A percentile compares a stretch with the other conserved stretches of the same genome.
Conservation (phyloP, 164 flowering plant genomes). For the Kalanchoe fedtschenkoi region DNA sequence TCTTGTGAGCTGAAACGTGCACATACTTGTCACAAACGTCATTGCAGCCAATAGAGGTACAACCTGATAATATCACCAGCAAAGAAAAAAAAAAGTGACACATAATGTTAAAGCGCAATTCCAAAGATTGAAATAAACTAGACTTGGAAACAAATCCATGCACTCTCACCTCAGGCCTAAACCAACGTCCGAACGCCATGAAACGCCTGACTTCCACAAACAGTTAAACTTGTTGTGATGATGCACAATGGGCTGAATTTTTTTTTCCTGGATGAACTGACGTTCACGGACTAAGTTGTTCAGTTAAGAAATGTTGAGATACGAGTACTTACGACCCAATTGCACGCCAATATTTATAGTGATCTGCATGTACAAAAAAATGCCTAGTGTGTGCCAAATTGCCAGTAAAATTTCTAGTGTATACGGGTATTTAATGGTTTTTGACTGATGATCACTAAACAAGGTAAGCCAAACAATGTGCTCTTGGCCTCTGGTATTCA, state of each 20-base stretch:
- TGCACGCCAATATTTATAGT: neutral
- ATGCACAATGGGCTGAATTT: too few species aligned
- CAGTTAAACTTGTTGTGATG: neutral
- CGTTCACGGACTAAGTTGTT: neutral
- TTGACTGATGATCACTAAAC: constrained; percentile 1
- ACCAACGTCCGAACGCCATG: constrained; percentile 1
- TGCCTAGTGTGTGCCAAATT: too few species aligned
- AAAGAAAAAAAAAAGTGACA: neutral
- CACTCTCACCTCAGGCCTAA: neutral
- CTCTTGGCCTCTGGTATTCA: neutral
- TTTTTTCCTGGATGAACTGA: too few species aligned
- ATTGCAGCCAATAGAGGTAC: constrained; percentile 73
- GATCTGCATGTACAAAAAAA: neutral
- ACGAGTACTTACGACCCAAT: neutral
- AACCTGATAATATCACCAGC: constrained; percentile 25
- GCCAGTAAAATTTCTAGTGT: neutral
- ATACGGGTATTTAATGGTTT: neutral
- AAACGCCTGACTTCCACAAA: neutral
- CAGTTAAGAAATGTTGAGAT: neutral
- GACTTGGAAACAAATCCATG: neutral
- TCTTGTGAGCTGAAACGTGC: constrained; percentile 56
- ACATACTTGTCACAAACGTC: constrained; percentile 55
- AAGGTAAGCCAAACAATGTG: neutral
- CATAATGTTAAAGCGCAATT: too few species aligned
- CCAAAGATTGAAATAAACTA: neutral